Percentiles rank a stretch among this genome's conserved stretches.
phyloP scores from a whole-genome alignment of 2,329 filamentous ascomycete species.

The Pestalotiopsis sp. region DNA sequence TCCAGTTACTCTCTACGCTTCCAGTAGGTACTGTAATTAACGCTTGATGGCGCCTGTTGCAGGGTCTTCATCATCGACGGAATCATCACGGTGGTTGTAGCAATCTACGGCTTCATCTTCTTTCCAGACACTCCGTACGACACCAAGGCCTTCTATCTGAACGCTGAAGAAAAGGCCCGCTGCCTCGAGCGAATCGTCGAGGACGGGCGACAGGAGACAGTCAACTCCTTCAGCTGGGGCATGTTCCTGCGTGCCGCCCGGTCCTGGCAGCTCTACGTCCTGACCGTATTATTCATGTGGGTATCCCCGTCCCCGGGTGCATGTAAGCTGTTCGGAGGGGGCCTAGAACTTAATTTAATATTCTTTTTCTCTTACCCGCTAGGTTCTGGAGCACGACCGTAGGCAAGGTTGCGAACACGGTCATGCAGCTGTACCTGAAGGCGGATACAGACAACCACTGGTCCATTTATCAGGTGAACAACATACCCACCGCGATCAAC shows the following conservation, averaged over 20 bases:
- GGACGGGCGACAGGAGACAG: constrained; percentile 26
- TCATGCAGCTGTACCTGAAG: constrained; percentile 30
- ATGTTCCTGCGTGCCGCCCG: constrained; percentile 23
- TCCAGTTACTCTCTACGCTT: no score
- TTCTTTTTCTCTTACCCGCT: no score
- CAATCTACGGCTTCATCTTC: constrained; percentile 50
- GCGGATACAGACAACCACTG: constrained; percentile 27
- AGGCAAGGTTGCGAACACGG: constrained; percentile 30
- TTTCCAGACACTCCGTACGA: constrained; percentile 52
- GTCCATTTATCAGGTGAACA: constrained; percentile 32
- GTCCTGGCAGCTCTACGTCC: constrained; percentile 30
- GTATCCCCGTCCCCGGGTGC: not conserved
- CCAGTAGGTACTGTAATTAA: no score
- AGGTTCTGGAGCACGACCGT: constrained; percentile 31
- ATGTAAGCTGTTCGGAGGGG: no score
- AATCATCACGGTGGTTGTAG: constrained; percentile 55
- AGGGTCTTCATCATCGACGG: constrained; percentile 45
- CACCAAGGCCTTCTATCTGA: constrained; percentile 39
- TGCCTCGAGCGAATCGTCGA: constrained; percentile 38
- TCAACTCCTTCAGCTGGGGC: constrained; percentile 22
- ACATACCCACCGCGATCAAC: constrained; percentile 32
- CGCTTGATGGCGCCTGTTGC: not conserved
- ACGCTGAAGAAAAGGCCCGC: constrained; percentile 37
- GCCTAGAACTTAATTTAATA: no score
- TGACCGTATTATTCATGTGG: constrained; percentile 30